phyloP scores from a whole-genome alignment of 345 rosid genomes.

The Camelina neglecta region DNA sequence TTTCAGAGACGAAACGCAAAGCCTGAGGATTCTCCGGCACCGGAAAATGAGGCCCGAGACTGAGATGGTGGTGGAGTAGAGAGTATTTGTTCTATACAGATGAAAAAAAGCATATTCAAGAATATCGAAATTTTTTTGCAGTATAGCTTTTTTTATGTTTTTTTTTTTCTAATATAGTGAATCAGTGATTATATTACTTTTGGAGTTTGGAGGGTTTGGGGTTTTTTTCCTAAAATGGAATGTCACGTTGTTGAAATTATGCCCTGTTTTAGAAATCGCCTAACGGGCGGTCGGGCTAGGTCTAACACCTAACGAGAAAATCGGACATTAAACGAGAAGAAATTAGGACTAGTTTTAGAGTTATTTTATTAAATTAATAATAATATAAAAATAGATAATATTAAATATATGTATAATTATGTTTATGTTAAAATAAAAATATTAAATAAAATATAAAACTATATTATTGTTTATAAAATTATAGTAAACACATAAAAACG shows the following conservation, averaged over 20 bases:
- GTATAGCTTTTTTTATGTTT: conserved; percentile 42
- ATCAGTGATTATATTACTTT: conserved; percentile 8
- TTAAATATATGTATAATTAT: too few species aligned
- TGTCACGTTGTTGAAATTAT: conserved; percentile 2
- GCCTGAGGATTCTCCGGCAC: conserved; percentile 37
- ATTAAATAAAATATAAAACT: too few species aligned
- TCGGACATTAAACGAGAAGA: too few species aligned
- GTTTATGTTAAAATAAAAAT: too few species aligned
- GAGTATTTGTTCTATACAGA: conserved; percentile 37
- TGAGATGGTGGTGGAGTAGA: conserved; percentile 26
- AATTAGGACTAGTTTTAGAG: too few species aligned
- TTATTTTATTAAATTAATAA: too few species aligned
- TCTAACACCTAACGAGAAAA: too few species aligned
- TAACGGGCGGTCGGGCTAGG: too few species aligned
- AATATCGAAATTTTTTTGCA: conserved; percentile 22
- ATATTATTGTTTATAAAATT: too few species aligned
- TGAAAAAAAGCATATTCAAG: conserved; percentile 26
- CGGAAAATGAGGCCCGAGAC: conserved; percentile 20
- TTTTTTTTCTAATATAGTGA: conserved; percentile 22
- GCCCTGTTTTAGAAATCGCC: too few species aligned
- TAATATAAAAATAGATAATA: too few species aligned
- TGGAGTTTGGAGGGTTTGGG: conserved; percentile 12
- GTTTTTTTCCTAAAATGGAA: background rate
- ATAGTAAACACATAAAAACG: too few species aligned
- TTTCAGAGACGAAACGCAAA: conserved; percentile 52